These are phyloP conservation scores for Phytophthora fragariae DNA, from an alignment of 352 stramenopile species.

Conservation along the genomic window DNA sequence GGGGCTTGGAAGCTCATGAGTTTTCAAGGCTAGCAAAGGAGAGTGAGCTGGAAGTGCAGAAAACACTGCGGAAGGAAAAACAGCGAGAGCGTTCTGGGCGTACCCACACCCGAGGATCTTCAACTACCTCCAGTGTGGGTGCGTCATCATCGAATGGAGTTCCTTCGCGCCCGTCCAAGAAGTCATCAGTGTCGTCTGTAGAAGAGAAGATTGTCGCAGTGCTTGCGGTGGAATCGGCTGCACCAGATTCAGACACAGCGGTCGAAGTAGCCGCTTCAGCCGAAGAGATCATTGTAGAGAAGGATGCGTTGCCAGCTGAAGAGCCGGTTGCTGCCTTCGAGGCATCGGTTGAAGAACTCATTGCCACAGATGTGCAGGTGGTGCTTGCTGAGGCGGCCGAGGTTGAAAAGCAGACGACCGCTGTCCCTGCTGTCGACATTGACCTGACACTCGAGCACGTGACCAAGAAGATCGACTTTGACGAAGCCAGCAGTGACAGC, in stretches of 20 bases:
- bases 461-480: conserved; percentile 50
- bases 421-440: conserved; percentile 20
- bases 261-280: not conserved
- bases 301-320: not conserved
- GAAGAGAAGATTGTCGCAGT: conserved; percentile 21
- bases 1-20: conserved; percentile 63
- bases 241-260: conserved; percentile 5
- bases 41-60: conserved; percentile 25
- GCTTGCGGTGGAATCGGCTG: not conserved
- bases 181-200: conserved; percentile 33
- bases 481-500: conserved; percentile 43
- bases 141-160: conserved; percentile 32
- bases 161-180: conserved; percentile 35
- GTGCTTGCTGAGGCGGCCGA: not conserved
- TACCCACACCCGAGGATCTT: conserved; percentile 9
- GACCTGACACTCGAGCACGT: conserved; percentile 29
- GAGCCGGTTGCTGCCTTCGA: conserved; percentile 3
- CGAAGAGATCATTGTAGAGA: conserved; percentile 8
- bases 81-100: conserved; percentile 13
- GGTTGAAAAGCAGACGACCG: conserved; percentile 16
- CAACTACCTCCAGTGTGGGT: conserved; percentile 28
- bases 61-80: conserved; percentile 20
- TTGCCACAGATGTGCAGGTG: conserved; percentile 1
- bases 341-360: not conserved
- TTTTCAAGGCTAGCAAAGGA: conserved; percentile 46